phyloP scores from a whole-genome alignment of 2,329 filamentous ascomycete species.

The Diaporthe sp. region DNA sequence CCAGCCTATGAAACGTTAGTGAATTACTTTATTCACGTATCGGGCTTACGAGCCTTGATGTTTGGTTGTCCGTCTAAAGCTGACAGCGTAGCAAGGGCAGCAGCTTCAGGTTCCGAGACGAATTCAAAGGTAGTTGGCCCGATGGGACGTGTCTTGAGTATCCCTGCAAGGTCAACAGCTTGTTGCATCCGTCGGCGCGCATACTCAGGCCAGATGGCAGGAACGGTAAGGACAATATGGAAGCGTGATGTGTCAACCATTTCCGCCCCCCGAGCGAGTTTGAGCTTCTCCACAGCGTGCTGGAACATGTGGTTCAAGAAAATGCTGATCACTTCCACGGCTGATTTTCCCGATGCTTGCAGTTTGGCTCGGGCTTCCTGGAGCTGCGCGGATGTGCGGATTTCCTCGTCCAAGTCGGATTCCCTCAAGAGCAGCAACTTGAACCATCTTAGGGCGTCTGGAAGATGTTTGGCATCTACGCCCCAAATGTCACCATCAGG shows the following conservation, averaged over 20 bases:
- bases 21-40: accelerated
- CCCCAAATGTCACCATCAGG: slow-evolving; percentile 39
- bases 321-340: slow-evolving; percentile 47
- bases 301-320: slow-evolving; percentile 53
- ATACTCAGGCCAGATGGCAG: slow-evolving; percentile 60
- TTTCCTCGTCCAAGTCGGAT: slow-evolving; percentile 44
- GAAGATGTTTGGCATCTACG: slow-evolving; percentile 48
- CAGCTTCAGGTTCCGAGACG: slow-evolving; percentile 60
- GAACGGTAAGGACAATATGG: slow-evolving; percentile 56
- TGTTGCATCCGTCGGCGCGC: slow-evolving; percentile 52
- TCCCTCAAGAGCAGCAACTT: slow-evolving; percentile 55
- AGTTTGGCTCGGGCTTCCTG: slow-evolving; percentile 7
- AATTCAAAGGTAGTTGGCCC: slow-evolving; percentile 51
- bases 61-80: slow-evolving; percentile 44
- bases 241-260: slow-evolving; percentile 45
- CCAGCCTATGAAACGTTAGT: slow-evolving; percentile 27
- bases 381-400: slow-evolving; percentile 44
- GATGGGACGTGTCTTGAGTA: slow-evolving; percentile 46
- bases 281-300: slow-evolving; percentile 46
- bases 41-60: slow-evolving; percentile 39
- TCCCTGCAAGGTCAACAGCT: slow-evolving; percentile 51
- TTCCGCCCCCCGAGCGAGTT: slow-evolving; percentile 40
- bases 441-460: slow-evolving; percentile 53
- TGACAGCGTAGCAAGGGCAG: slow-evolving; percentile 53
- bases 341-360: slow-evolving; percentile 40